Base-by-base conservation (phyloP, 2,329 filamentous ascomycete species). In the Escovopsis weberi region DNA sequence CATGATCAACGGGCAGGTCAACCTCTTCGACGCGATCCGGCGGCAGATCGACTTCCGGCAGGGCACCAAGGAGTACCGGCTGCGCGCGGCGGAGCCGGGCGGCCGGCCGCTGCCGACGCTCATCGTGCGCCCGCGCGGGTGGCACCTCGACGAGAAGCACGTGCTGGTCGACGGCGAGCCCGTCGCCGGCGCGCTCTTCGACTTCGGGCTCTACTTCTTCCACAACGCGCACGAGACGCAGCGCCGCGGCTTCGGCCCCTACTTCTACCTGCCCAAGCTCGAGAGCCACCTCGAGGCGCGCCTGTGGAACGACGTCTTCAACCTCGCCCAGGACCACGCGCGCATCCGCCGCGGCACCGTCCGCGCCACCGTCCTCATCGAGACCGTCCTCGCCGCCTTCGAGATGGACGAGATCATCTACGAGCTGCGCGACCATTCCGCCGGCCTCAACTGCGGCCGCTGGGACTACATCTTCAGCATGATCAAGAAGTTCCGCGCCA, bases 401-500 rank as follows among this genome's bases (percentile, higher is more conserved):
- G 91, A 98, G 74, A 98, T 98, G 91, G 91, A 98, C 56, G 91
- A 98, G 78, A 96, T 98, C 66, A 96, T 98, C 67, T 98, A 95
- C 65, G 91, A 96, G 70, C 81, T 98, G 52, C 83, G 91, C 47
- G 89, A 96, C 60, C 91, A 98, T 72, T 89, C 82, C 62, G 83
- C 89, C 6, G 91, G 91, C 39, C 78, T 98, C 58, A 98, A 98
- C 78, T 96, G 91, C 66, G 91, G 91, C 50, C 83, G 91, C 53
- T 98, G 91, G 91, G 91, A 98, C 62, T 98, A 98, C 74, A 96
- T 98, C 68, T 98, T 98, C 75, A 91, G 83, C 63, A 86, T 89
- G 59, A 96, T 98, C 73, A 98, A 98, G 77, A 94, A 94, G 66
- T 94, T 96, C 82, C 85, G 91, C 60, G 79, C 94, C 58, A 91